Base-by-base conservation (phyloP, 768 basidiomycete genomes). In the Lentinula lateritia region DNA sequence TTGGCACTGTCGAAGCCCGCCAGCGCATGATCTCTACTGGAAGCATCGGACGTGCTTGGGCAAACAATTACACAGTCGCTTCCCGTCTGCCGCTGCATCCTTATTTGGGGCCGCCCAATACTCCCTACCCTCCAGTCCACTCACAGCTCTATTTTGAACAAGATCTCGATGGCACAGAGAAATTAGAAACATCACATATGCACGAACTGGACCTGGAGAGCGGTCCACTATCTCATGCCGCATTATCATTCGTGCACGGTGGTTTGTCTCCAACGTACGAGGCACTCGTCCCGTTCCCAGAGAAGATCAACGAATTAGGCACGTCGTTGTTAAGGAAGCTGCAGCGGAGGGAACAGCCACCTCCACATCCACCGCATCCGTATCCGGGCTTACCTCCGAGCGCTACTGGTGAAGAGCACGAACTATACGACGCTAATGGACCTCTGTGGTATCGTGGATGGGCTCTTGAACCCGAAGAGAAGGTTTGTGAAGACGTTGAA, bases 391-490 rank as follows among this genome's bases (percentile, higher is more conserved):
- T 96, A 13, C 95, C 95, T 5, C 62, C 68, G 1, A 77, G 80
- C 42, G 76, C 91, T 5, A 89, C 89, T 0, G 66, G 65, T 0
- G 87, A 86, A 62, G 95, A 98, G 72, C 69, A 76, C 6, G 80
- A 83, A 38, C 70, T 98, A 39, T 97, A 96, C 67, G 82, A 80
- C 23, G 68, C 80, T 1, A 84, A 92, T 46, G 96, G 96, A 0
- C 94, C 95, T 3, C 73, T 95, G 50, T 98, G 97, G 97, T 97
- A 95, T 71, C 83, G 97, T 10, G 95, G 95, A 1, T 95, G 95
- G 86, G 96, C 96, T 15, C 78, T 85, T 55, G 86, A 88, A 12
- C 73, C 76, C 28, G 92, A 95, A 56, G 82, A 82, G 60, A 77
- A 77, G 55, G 84, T 83, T 4, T 99, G 97, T 71, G 70, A 66